Base-by-base conservation (phyloP, 805 yeast genomes). In the Starmerella stellata region DNA sequence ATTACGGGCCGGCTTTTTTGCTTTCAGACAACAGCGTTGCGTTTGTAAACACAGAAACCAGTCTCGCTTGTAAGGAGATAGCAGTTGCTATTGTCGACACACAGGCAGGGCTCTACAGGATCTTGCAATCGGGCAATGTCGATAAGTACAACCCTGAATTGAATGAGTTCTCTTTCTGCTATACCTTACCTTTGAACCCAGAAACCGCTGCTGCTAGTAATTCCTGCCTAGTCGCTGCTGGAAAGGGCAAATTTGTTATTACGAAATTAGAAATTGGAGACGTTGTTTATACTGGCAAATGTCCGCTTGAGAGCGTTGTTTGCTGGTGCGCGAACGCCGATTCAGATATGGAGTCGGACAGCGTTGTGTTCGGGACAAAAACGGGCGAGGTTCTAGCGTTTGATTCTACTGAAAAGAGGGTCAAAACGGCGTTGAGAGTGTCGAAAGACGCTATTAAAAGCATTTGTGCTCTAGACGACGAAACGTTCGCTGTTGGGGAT, bases 401-500 rank as follows among this genome's bases (percentile, higher is more conserved):
- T 7, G 25, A 23, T 11, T 7, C 25, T 7, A 7, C 11, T 11
- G 25, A 11, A 11, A 7, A 7, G 25, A 7, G 25, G 25, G 19
- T 8, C 36, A 28, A 13, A 9, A 19, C 9, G 9, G 25, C 25
- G 46, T 63, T 62, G 50, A 69, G 73, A 49, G 58, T 75, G 1
- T 62, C 71, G 15, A 71, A 69, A 3, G 69, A 68, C 43, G 72
- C 78, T 13, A 55, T 77, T 20, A 54, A 68, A 2, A 63, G 70
- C 13, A 37, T 59, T 5, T 51, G 53, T 1, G 56, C 61, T 15
- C 25, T 23, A 7, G 9, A 42, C 55, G 5, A 63, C 62, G 48
- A 63, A 21, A 68, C 68, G 38, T 62, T 81, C 19, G 59, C 82
- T n/a, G 62, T 76, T 27, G 67, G 90, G 8, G 94, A 85, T 55